Evolutionary conservation across 2,329 filamentous ascomycete genomes (phyloP).

Genomic region (Pseudocercospora fuligena): DNA sequence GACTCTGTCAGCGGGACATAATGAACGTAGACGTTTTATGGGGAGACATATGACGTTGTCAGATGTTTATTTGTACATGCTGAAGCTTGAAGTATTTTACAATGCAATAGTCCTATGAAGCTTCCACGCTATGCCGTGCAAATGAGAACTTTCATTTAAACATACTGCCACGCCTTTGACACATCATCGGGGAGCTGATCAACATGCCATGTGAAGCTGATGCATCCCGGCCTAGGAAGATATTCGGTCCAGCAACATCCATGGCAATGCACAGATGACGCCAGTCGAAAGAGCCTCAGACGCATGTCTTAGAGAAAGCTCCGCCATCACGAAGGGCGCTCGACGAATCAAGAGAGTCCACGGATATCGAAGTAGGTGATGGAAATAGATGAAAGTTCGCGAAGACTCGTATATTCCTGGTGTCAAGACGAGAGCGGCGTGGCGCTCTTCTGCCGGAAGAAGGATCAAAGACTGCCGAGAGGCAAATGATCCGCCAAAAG

Average conservation of each 20-base stretch:
- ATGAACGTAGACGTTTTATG: neutral
- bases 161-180: slow-evolving; percentile 21
- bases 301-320: neutral
- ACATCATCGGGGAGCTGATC: slow-evolving; percentile 6
- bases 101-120: neutral
- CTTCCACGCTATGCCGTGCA: neutral
- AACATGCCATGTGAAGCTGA: slow-evolving; percentile 23
- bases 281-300: neutral
- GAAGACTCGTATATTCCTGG: slow-evolving; percentile 1
- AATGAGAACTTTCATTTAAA: neutral
- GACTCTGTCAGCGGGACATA: neutral
- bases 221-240: slow-evolving; percentile 9
- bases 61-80: neutral
- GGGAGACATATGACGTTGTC: neutral
- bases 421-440: neutral
- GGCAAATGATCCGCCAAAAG: neutral
- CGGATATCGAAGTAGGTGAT: no score
- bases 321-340: neutral
- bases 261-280: slow-evolving; percentile 6
- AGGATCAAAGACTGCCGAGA: neutral
- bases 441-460: neutral
- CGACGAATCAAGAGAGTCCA: neutral
- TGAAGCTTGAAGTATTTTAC: neutral
- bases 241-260: neutral
- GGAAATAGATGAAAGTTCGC: neutral